Conservation (phyloP, 768 basidiomycete species). For the Xerocomus brunneocitrinus region DNA sequence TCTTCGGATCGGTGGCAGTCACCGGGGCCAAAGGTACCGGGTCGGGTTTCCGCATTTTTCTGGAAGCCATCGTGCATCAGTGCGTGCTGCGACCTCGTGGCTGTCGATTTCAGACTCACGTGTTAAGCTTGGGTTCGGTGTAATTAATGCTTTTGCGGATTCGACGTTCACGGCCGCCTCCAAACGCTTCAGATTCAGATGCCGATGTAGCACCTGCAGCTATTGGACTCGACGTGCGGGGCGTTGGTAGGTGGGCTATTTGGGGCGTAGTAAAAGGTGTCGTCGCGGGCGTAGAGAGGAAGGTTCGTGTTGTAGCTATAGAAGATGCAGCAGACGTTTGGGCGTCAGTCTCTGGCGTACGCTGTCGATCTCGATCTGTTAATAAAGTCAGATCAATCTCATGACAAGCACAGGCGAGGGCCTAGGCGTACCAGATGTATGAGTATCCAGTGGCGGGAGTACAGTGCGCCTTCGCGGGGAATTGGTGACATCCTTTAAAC, state of each 20-base stretch:
- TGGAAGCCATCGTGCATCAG: conserved; percentile 27
- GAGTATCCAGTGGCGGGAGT: conserved; percentile 36
- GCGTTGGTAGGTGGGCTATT: conserved; percentile 43
- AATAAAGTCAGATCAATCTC: conserved; percentile 13
- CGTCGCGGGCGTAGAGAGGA: conserved; percentile 40
- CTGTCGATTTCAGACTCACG: conserved; percentile 43
- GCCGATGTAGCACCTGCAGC: conserved; percentile 33
- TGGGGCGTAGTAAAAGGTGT: conserved; percentile 35
- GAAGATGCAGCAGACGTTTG: conserved; percentile 35
- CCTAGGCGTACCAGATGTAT: conserved; percentile 31
- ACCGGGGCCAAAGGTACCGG: conserved; percentile 36
- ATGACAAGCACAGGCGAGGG: background rate
- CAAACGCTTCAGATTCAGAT: conserved; percentile 30
- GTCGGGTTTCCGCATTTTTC: conserved; percentile 89
- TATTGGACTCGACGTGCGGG: conserved; percentile 46
- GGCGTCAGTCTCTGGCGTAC: conserved; percentile 34
- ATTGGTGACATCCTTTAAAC: conserved; percentile 63
- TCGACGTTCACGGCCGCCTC: conserved; percentile 46
- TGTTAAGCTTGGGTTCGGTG: conserved; percentile 83
- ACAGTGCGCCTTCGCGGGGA: conserved; percentile 39
- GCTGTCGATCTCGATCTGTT: conserved; percentile 35
- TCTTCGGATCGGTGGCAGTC: conserved; percentile 34
- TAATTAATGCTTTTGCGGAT: conserved; percentile 81
- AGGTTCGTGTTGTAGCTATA: conserved; percentile 35
- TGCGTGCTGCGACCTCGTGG: background rate